These are phyloP conservation scores for Leccinum variabile DNA, from an alignment of 1,284 basidiomycete genomes.

Conservation along the genomic window DNA sequence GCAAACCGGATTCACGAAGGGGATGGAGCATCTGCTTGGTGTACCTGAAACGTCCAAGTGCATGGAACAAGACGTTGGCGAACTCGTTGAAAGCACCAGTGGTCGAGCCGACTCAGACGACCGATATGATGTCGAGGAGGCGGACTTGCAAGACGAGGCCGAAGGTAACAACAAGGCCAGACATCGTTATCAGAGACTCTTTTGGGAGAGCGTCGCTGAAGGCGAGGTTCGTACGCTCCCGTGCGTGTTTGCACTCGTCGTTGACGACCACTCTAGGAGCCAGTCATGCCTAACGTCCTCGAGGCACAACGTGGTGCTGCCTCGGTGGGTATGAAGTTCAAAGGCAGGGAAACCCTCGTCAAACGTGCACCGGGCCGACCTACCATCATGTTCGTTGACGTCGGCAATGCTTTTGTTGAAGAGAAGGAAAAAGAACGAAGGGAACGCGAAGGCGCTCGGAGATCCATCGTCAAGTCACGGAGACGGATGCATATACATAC, in stretches of 20 bases:
- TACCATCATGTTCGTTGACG: constrained; percentile 62
- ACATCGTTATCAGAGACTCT: constrained; percentile 65
- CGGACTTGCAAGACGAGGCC: constrained; percentile 46
- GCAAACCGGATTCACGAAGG: constrained; percentile 66
- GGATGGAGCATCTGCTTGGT: constrained; percentile 69
- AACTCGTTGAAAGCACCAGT: too few species aligned
- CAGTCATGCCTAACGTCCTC: constrained; percentile 53
- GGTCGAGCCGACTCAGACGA: too few species aligned
- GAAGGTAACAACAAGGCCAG: constrained; percentile 56
- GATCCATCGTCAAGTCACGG: constrained; percentile 38
- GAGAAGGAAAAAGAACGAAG: constrained; percentile 51
- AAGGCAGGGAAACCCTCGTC: constrained; percentile 39
- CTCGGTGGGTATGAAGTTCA: constrained; percentile 40
- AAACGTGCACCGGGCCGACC: constrained; percentile 45
- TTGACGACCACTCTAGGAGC: constrained; percentile 41
- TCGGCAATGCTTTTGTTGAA: constrained; percentile 67
- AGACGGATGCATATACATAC: constrained; percentile 22
- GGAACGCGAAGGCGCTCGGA: constrained; percentile 47
- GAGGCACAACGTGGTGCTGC: constrained; percentile 41
- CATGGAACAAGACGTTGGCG: too few species aligned
- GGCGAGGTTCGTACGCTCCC: constrained; percentile 48
- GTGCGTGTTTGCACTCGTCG: not conserved
- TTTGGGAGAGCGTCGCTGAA: constrained; percentile 73
- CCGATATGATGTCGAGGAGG: too few species aligned
- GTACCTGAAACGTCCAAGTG: too few species aligned